These are phyloP conservation scores for Aspergillus bertholletiae DNA, from an alignment of 495 filamentous ascomycete genomes.

Conservation along the genomic window DNA sequence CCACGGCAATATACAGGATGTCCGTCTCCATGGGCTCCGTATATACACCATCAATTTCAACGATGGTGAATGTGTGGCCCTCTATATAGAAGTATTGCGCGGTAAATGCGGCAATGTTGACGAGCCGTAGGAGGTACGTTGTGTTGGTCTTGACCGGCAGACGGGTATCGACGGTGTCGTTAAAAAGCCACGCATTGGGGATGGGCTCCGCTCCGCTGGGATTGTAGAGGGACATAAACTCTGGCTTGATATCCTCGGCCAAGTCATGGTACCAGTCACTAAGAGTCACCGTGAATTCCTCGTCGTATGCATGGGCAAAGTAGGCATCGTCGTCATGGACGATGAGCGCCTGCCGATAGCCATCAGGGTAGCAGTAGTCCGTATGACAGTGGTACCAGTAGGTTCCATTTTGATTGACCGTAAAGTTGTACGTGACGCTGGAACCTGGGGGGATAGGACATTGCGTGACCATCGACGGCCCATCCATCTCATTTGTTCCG, in stretches of 20 bases:
- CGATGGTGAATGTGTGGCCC: slow-evolving; percentile 59
- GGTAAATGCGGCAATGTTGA: slow-evolving; percentile 74
- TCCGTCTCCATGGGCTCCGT: slow-evolving; percentile 53
- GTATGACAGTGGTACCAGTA: slow-evolving; percentile 85
- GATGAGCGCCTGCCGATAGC: slow-evolving; percentile 66
- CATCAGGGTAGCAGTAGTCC: slow-evolving; percentile 69
- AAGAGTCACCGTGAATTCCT: slow-evolving; percentile 61
- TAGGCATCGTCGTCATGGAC: slow-evolving; percentile 65
- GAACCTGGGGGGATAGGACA: slow-evolving; percentile 63
- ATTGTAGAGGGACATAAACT: slow-evolving; percentile 47
- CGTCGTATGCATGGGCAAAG: slow-evolving; percentile 59
- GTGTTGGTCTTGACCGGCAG: slow-evolving; percentile 64
- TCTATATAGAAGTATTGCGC: slow-evolving; percentile 78
- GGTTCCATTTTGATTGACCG: slow-evolving; percentile 69
- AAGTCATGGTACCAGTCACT: slow-evolving; percentile 62
- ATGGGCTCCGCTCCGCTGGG: slow-evolving; percentile 52
- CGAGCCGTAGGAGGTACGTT: slow-evolving; percentile 74
- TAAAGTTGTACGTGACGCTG: slow-evolving; percentile 73
- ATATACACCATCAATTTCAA: slow-evolving; percentile 53
- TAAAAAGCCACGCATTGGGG: slow-evolving; percentile 51
- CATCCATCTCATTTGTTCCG: slow-evolving; percentile 70
- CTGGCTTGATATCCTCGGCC: slow-evolving; percentile 34
- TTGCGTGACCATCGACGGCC: slow-evolving; percentile 63
- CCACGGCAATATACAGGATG: slow-evolving; percentile 62
- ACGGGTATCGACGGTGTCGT: slow-evolving; percentile 53